phyloP scores from a whole-genome alignment of 1,284 basidiomycete species.

The Irpex sp. region DNA sequence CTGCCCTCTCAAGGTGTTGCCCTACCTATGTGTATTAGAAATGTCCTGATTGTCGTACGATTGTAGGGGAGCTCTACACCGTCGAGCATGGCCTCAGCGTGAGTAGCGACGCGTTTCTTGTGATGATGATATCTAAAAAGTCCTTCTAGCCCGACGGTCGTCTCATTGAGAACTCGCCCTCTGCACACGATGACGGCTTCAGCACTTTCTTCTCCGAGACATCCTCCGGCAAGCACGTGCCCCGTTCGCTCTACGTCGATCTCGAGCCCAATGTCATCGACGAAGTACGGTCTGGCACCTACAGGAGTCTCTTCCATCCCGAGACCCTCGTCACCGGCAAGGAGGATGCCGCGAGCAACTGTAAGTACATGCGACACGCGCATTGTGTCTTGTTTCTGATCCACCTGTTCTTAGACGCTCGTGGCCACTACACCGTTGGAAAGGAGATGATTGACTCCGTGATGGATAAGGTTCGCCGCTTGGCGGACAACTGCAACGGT shows the following conservation, averaged over 20 bases:
- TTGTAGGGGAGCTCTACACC: conserved; percentile 79
- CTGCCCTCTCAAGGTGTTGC: neutral
- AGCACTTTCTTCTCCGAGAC: conserved; percentile 96
- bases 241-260: conserved; percentile 96
- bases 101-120: conserved; percentile 31
- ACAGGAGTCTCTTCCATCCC: conserved; percentile 97
- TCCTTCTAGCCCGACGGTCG: conserved; percentile 82
- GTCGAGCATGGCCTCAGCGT: conserved; percentile 97
- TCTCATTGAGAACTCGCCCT: conserved; percentile 71
- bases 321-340: conserved; percentile 98
- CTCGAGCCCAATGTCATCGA: conserved; percentile 98
- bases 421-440: conserved; percentile 97
- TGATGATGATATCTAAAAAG: conserved; percentile 13
- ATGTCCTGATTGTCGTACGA: conserved; percentile 31
- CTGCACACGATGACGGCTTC: conserved; percentile 87
- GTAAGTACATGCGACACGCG: conserved; percentile 41
- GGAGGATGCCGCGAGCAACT: conserved; percentile 99
- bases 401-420: conserved; percentile 63
- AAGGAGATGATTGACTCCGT: conserved; percentile 93
- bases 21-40: neutral
- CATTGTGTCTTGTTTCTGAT: neutral
- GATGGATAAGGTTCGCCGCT: conserved; percentile 94
- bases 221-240: conserved; percentile 95
- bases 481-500: conserved; percentile 97
- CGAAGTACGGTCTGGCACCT: conserved; percentile 94